Conservation (phyloP, 495 filamentous ascomycete genomes). For the Aspergillus saccharolyticus region DNA sequence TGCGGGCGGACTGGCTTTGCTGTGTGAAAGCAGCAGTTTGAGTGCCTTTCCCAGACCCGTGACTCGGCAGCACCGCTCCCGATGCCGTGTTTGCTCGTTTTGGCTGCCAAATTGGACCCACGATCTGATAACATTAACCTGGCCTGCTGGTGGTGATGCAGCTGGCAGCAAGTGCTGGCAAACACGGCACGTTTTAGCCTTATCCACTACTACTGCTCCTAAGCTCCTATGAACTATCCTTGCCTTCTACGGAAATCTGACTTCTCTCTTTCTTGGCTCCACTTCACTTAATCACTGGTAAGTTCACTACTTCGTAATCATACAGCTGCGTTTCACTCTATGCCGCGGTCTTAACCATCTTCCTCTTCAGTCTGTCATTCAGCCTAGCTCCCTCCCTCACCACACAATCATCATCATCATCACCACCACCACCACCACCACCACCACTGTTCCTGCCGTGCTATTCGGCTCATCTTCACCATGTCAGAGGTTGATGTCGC, state of each 20-base stretch:
- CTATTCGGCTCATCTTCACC: neutral
- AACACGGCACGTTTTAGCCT: neutral
- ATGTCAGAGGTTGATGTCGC: constrained; percentile 71
- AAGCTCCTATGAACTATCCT: no score
- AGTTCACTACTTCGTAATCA: no score
- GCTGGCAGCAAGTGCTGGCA: constrained; percentile 1
- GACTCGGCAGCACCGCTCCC: constrained; percentile 33
- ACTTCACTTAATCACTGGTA: neutral
- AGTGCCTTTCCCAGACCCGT: constrained; percentile 13
- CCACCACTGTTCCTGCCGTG: constrained; percentile 2
- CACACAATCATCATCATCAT: no score
- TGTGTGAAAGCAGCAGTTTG: constrained; percentile 11
- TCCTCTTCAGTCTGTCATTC: neutral
- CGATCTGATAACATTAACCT: neutral
- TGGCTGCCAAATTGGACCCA: neutral
- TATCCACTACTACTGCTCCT: constrained; percentile 11
- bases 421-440: neutral
- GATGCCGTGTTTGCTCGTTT: constrained; percentile 16
- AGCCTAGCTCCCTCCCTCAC: no score
- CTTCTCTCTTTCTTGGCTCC: neutral
- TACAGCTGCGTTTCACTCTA: neutral
- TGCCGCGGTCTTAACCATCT: neutral
- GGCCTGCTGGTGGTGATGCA: neutral
- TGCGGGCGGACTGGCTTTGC: constrained; percentile 15
- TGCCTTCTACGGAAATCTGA: neutral